Conservation (phyloP, 805 yeast genomes). For the Kuraishia borneana region DNA sequence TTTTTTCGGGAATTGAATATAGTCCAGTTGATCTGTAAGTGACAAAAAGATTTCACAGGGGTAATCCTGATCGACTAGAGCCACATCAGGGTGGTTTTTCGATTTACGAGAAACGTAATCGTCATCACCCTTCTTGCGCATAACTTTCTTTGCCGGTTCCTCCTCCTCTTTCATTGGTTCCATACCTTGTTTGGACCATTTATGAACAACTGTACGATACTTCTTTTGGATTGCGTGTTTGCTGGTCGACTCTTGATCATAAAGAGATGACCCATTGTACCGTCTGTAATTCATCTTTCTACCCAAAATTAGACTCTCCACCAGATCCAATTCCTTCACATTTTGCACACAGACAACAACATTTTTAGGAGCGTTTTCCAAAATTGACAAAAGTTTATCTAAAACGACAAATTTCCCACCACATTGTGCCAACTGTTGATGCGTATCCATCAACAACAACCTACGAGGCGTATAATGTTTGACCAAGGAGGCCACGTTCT, state of each 20-base stretch:
- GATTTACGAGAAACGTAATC: conserved; percentile 20
- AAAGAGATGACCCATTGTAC: conserved; percentile 52
- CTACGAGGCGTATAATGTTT: conserved; percentile 72
- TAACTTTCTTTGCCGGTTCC: background rate
- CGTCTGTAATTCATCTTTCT: conserved; percentile 53
- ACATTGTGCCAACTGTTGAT: conserved; percentile 36
- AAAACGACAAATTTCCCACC: conserved; percentile 52
- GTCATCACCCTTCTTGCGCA: conserved; percentile 8
- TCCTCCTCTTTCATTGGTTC: background rate
- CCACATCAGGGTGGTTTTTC: conserved; percentile 16
- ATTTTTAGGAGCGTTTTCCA: conserved; percentile 13
- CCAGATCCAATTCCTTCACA: conserved; percentile 61
- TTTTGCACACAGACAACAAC: conserved; percentile 44
- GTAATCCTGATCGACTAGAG: conserved; percentile 9
- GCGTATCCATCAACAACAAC: conserved; percentile 53
- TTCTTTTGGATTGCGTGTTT: conserved; percentile 2
- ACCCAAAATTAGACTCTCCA: conserved; percentile 75
- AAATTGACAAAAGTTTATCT: conserved; percentile 23
- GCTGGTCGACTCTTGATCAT: conserved; percentile 20
- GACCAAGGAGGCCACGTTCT: conserved; percentile 63
- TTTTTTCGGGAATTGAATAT: conserved; percentile 19
- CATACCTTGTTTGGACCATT: background rate
- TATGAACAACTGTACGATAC: conserved; percentile 1
- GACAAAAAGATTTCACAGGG: conserved; percentile 27
- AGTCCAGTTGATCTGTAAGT: conserved; percentile 30